Evolutionary conservation across 768 basidiomycete genomes (phyloP).

Genomic region (Russula abietina): DNA sequence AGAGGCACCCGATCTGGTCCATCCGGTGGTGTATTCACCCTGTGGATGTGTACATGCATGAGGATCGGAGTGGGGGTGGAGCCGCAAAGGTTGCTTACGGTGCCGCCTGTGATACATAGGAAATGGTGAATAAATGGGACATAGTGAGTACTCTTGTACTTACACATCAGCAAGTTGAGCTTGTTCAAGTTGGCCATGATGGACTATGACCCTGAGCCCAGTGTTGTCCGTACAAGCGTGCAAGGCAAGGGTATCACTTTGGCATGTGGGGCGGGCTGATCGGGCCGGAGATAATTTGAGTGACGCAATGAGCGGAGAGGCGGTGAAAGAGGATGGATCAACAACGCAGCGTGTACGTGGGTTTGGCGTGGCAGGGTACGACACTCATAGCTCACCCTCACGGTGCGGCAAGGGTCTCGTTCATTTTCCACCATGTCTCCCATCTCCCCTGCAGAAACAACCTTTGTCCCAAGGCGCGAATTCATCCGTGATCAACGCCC

Average conservation of each 20-base stretch:
- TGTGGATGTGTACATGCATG: slow-evolving; percentile 22
- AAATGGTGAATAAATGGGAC: slow-evolving; percentile 14
- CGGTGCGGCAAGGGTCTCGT: slow-evolving; percentile 21
- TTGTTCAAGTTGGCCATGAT: slow-evolving; percentile 13
- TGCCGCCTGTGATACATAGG: slow-evolving; percentile 42
- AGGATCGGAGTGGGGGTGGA: neutral
- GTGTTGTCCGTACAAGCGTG: too few relatives aligned
- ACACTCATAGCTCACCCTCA: slow-evolving; percentile 12
- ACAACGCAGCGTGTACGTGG: slow-evolving; percentile 13
- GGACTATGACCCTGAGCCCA: neutral
- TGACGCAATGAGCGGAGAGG: slow-evolving; percentile 6
- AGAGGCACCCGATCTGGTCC: slow-evolving; percentile 87
- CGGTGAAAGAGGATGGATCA: neutral
- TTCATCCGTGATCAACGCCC: slow-evolving; percentile 57
- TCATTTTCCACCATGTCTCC: slow-evolving; percentile 18
- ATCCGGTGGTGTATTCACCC: slow-evolving; percentile 94
- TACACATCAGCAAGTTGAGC: slow-evolving; percentile 77
- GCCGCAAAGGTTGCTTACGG: slow-evolving; percentile 31
- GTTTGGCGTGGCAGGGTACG: slow-evolving; percentile 18
- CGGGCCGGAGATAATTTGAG: neutral
- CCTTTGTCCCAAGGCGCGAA: slow-evolving; percentile 65
- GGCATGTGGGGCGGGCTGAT: neutral
- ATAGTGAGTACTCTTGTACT: slow-evolving; percentile 29
- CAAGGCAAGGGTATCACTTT: too few relatives aligned
- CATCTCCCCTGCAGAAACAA: slow-evolving; percentile 38